A percentile compares a stretch with the other conserved stretches of the same genome.
Conservation (phyloP, 352 stramenopile genomes). For the Phytophthora litchii region DNA sequence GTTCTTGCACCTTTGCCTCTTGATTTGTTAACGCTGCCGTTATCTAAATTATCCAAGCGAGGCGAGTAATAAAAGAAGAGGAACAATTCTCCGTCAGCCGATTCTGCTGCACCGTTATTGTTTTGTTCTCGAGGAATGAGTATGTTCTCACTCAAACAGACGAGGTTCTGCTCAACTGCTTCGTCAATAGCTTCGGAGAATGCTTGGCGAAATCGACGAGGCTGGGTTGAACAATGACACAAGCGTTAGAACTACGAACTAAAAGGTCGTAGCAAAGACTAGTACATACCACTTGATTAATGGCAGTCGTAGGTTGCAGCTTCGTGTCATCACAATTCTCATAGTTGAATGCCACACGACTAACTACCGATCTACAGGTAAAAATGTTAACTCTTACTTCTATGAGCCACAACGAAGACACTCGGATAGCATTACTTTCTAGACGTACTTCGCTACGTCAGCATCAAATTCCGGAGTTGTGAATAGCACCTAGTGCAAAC, state of each 20-base stretch:
- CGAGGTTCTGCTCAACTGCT: slow-evolving; percentile 38
- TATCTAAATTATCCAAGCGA: slow-evolving; percentile 10
- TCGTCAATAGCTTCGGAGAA: slow-evolving; percentile 47
- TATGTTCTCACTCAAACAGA: slow-evolving; percentile 13
- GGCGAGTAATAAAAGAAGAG: slow-evolving; percentile 48
- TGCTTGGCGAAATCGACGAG: slow-evolving; percentile 43
- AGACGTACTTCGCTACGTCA: slow-evolving; percentile 41
- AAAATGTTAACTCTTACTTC: not conserved
- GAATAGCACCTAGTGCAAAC: slow-evolving; percentile 45
- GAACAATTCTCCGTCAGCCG: slow-evolving; percentile 21
- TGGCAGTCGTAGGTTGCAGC: slow-evolving; percentile 24
- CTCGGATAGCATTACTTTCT: not conserved
- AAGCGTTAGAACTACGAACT: not conserved
- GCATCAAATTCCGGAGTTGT: slow-evolving; percentile 32
- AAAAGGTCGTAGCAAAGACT: not conserved
- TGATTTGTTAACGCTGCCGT: not conserved
- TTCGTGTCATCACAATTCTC: slow-evolving; percentile 40
- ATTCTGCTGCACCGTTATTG: not conserved
- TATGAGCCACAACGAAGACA: not conserved
- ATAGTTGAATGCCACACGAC: slow-evolving; percentile 52
- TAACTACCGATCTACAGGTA: slow-evolving; percentile 38
- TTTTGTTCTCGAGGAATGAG: slow-evolving; percentile 2
- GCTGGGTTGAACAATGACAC: slow-evolving; percentile 16
- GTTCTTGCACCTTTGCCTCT: not conserved
- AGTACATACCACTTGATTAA: slow-evolving; percentile 44